A percentile compares a stretch with the other conserved stretches of the same genome.
Evolutionary conservation across 1,284 basidiomycete species (phyloP).

Genomic region (Malassezia obtusa): DNA sequence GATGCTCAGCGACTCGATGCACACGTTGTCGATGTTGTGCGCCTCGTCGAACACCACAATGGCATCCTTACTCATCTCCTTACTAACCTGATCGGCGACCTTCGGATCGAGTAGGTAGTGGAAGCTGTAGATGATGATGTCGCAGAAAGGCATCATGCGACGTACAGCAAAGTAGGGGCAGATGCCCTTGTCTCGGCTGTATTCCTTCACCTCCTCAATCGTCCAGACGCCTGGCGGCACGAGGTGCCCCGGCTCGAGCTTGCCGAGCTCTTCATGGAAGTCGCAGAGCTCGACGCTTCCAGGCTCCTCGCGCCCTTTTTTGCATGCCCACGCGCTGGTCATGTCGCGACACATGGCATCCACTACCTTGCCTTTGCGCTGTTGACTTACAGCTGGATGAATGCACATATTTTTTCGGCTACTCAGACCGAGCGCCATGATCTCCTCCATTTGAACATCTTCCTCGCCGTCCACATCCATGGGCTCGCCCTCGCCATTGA

Average conservation of each 20-base stretch:
- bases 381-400: constrained; percentile 86
- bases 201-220: constrained; percentile 80
- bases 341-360: constrained; percentile 94
- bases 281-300: constrained; percentile 85
- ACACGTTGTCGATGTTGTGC: constrained; percentile 93
- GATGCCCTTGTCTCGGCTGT: constrained; percentile 72
- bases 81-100: constrained; percentile 96
- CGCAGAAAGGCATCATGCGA: constrained; percentile 91
- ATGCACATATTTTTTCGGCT: constrained; percentile 95
- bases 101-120: constrained; percentile 98
- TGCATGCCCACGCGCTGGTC: constrained; percentile 73
- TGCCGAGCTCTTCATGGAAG: constrained; percentile 82
- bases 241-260: constrained; percentile 71
- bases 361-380: constrained; percentile 95
- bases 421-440: constrained; percentile 82
- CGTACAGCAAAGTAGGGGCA: constrained; percentile 97
- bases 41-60: constrained; percentile 99
- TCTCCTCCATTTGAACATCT: constrained; percentile 51
- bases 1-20: constrained; percentile 95
- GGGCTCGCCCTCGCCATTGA: constrained; percentile 56
- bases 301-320: constrained; percentile 75
- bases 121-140: constrained; percentile 97
- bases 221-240: constrained; percentile 87
- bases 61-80: constrained; percentile 90
- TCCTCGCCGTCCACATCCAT: constrained; percentile 60